A percentile compares a stretch with the other conserved stretches of the same genome.
Evolutionary conservation across 2,329 filamentous ascomycete species (phyloP).

Genomic region (Colletotrichum sp.): DNA sequence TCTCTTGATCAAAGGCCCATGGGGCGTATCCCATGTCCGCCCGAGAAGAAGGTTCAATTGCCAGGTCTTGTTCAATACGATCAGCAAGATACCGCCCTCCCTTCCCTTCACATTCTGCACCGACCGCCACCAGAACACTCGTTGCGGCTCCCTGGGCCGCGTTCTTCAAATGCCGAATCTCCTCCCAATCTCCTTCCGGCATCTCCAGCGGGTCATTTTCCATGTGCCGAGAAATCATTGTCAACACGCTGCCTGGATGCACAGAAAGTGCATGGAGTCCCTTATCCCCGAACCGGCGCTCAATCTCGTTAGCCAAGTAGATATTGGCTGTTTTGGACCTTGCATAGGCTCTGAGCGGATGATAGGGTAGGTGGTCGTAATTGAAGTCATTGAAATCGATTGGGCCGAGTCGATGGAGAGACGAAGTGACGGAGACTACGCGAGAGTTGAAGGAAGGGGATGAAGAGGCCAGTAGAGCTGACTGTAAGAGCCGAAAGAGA

Average conservation of each 20-base stretch:
- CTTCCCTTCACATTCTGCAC: conserved; percentile 38
- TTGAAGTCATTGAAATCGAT: conserved; percentile 35
- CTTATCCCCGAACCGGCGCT: conserved; percentile 19
- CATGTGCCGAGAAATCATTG: background rate
- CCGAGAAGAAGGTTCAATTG: background rate
- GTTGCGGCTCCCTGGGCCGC: conserved; percentile 47
- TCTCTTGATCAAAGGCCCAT: conserved; percentile 16
- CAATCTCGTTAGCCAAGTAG: conserved; percentile 40
- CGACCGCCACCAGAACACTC: conserved; percentile 40
- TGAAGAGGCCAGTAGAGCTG: conserved; percentile 41
- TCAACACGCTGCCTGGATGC: conserved; percentile 46
- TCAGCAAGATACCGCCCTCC: conserved; percentile 40
- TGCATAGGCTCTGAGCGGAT: conserved; percentile 45
- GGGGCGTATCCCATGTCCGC: conserved; percentile 16
- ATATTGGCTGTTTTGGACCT: conserved; percentile 57
- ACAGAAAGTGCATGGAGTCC: conserved; percentile 46
- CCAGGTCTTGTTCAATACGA: background rate
- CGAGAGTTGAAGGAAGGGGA: conserved; percentile 46
- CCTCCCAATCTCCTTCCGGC: background rate
- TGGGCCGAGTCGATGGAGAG: conserved; percentile 39
- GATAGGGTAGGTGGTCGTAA: conserved; percentile 22
- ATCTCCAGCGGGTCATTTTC: background rate
- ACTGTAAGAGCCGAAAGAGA: conserved; percentile 56
- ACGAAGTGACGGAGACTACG: conserved; percentile 49
- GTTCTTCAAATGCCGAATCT: conserved; percentile 9